Percentiles rank a stretch among this genome's conserved stretches.
phyloP scores from a whole-genome alignment of 208 protist species.

The Leishmania mexicana region DNA sequence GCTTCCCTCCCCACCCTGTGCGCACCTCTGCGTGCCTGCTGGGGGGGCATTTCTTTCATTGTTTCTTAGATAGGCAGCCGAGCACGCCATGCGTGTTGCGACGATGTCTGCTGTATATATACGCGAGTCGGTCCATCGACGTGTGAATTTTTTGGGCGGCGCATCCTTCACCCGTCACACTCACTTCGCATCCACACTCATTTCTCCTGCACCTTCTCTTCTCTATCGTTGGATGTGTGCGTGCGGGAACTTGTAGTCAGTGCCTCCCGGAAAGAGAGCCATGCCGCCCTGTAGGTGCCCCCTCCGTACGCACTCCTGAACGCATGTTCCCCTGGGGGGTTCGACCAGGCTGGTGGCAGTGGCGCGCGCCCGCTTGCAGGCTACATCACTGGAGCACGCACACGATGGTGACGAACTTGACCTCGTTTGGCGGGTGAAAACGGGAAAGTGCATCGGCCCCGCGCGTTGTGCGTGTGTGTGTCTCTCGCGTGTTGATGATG shows the following conservation, averaged over 20 bases:
- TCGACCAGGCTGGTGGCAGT: not conserved
- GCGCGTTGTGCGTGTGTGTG: not conserved
- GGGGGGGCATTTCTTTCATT: not conserved
- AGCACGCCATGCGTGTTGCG: not conserved
- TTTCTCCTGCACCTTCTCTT: not conserved
- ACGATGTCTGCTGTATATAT: not conserved
- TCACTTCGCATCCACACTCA: not conserved
- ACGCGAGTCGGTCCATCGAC: not conserved
- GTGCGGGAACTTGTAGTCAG: not conserved
- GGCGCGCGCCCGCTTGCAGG: not conserved
- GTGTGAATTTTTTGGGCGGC: not conserved
- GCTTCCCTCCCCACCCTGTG: not conserved
- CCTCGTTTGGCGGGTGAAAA: not conserved
- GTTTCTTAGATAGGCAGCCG: slow-evolving; percentile 1
- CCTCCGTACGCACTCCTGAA: not conserved
- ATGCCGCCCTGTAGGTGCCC: not conserved
- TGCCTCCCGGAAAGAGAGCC: not conserved
- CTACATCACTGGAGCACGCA: not conserved
- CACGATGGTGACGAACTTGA: not conserved
- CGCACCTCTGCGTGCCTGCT: not conserved
- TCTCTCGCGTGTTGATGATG: not conserved
- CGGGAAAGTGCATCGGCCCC: not conserved
- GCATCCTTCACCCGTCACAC: not conserved
- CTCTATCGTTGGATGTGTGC: not conserved
- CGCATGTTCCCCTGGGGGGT: not conserved